Evolutionary conservation across 495 filamentous ascomycete genomes (phyloP).

Genomic region (Tuber calosporum): DNA sequence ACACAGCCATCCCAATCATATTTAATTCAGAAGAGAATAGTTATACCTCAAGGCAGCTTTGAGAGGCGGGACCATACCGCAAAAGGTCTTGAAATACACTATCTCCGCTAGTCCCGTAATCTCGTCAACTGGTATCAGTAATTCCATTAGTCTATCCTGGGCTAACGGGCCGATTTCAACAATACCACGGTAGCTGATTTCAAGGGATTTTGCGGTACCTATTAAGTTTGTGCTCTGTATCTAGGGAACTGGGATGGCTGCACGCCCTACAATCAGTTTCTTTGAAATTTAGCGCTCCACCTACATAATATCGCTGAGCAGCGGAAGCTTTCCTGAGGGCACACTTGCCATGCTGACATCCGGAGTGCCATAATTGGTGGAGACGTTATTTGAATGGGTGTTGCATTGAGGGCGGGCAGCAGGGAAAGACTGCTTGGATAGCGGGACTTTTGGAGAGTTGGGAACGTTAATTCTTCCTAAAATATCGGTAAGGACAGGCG

Average conservation of each 20-base stretch:
- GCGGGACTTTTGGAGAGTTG: no score
- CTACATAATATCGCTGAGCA: background rate
- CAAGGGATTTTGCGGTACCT: background rate
- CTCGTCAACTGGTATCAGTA: no score
- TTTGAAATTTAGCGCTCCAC: background rate
- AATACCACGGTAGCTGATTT: no score
- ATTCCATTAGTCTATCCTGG: no score
- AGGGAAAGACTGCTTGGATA: no score
- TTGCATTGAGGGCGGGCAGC: no score
- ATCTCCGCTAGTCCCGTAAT: no score
- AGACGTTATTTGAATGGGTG: background rate
- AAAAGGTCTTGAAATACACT: no score
- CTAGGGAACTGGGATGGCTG: background rate
- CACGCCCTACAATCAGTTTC: background rate
- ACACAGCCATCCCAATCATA: background rate
- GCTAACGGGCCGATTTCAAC: no score
- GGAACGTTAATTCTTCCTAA: no score
- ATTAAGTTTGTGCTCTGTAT: background rate
- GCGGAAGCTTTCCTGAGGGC: background rate
- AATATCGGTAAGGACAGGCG: no score
- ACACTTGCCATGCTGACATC: background rate
- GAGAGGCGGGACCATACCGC: background rate
- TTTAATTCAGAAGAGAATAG: background rate
- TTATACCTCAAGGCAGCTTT: background rate
- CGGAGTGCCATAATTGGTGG: background rate